Conservation (phyloP, 2,329 filamentous ascomycete genomes). For the Alternaria atra region DNA sequence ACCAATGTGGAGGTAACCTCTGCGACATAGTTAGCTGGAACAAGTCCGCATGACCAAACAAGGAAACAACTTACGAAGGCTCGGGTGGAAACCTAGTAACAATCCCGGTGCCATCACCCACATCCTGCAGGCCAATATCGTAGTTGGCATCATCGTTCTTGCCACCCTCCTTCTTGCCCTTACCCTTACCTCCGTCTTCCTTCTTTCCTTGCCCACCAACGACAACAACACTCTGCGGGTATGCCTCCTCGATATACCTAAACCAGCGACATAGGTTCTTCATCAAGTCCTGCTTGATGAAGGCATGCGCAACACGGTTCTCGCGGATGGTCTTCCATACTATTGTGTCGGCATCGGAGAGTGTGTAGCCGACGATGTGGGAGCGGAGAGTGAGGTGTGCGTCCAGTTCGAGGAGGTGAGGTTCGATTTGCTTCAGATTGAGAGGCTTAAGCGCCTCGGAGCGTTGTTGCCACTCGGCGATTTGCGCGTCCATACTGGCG, state of each 20-base stretch:
- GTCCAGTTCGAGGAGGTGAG: constrained; percentile 78
- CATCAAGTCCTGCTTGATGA: constrained; percentile 79
- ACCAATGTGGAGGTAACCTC: constrained; percentile 90
- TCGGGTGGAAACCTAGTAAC: constrained; percentile 93
- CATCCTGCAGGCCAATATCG: constrained; percentile 84
- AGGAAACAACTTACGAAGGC: constrained; percentile 72
- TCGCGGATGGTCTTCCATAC: constrained; percentile 84
- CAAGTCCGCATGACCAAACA: neutral
- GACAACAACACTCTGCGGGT: constrained; percentile 81
- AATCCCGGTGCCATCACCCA: constrained; percentile 76
- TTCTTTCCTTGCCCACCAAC: constrained; percentile 45
- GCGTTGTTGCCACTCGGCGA: constrained; percentile 66
- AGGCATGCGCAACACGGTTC: constrained; percentile 84
- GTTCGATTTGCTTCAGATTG: constrained; percentile 86
- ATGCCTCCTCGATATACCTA: constrained; percentile 80
- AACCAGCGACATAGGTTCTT: constrained; percentile 88
- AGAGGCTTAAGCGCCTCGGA: constrained; percentile 62
- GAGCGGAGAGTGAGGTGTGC: constrained; percentile 87
- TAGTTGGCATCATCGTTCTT: constrained; percentile 88
- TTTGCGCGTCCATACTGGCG: constrained; percentile 46
- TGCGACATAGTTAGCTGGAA: constrained; percentile 24
- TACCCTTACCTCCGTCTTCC: constrained; percentile 67
- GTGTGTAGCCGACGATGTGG: constrained; percentile 81
- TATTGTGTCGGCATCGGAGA: constrained; percentile 79
- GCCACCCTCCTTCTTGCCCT: constrained; percentile 65